Evolutionary conservation across 2,329 filamentous ascomycete genomes (phyloP), one percentile per base, ranked within the genome.

Genomic region (Tolypocladium tropicale): DNA sequence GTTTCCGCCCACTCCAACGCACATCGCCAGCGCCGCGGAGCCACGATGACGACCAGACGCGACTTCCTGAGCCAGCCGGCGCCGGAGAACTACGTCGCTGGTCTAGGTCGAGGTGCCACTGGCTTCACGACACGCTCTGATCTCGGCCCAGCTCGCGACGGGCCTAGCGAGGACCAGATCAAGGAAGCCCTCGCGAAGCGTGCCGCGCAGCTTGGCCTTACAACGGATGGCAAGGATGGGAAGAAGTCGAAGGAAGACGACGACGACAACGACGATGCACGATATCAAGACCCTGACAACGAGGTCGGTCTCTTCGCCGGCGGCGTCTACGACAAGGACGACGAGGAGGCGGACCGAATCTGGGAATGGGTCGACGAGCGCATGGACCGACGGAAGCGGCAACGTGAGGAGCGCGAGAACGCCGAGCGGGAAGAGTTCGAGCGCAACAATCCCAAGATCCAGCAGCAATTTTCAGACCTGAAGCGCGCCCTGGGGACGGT

Each of bases 101-200:
- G 94, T 82, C 85, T 99, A 60, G 94, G 94, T 74, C 89, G 95
- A 80, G 94, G 94, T 75, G 95, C 95, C 25, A 99, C 94, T 9
- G 94, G 95, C 58, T 99, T 99, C 76, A 97, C 94, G 18, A 99
- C 94, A 43, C 85, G 95, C 66, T 97, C 93, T 56, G 94, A 99
- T 80, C 79, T 99, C 57, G 94, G 95, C 57, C 94, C 95, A 53
- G 93, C 93, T 57, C 84, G 93, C 65, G 93, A 96, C 76, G 94
- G 94, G 18, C 94, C 94, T 52, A 96, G 89, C 59, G 93, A 96
- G 66, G 94, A 99, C 70, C 93, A 97, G 74, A 96, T 99, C 75
- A 96, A 97, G 72, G 94, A 96, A 72, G 92, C 90, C 59, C 87
- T 99, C 64, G 92, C 92, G 52, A 96, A 96, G 74, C 86, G 95